phyloP scores from a whole-genome alignment of 192 early-diverging fungal species.

The Podila epigama region DNA sequence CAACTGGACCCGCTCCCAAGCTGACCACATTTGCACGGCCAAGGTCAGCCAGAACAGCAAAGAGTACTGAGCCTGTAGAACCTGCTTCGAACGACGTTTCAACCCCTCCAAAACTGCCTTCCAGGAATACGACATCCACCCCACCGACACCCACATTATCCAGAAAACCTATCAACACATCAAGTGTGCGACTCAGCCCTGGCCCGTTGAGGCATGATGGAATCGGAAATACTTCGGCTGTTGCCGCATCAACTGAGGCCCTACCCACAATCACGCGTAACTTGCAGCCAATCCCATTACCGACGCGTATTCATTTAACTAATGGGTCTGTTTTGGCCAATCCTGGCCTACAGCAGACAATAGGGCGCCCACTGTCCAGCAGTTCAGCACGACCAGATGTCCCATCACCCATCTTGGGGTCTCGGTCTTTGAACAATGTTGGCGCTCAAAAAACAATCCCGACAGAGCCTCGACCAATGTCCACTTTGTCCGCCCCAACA shows the following conservation, averaged over 20 bases:
- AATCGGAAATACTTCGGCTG: background rate
- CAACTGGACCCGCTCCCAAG: slow-evolving; percentile 29
- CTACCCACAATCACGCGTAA: slow-evolving; percentile 31
- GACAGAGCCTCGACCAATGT: background rate
- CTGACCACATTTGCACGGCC: slow-evolving; percentile 48
- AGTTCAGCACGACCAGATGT: background rate
- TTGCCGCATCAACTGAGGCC: too few species aligned
- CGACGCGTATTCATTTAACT: slow-evolving; percentile 10
- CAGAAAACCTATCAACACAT: slow-evolving; percentile 4
- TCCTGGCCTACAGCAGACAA: background rate
- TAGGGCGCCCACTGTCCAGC: background rate
- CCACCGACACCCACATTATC: background rate
- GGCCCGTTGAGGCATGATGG: background rate
- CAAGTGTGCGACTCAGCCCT: slow-evolving; percentile 33
- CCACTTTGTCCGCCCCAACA: slow-evolving; percentile 17
- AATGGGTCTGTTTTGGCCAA: background rate
- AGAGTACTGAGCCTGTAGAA: slow-evolving; percentile 4
- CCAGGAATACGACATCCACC: background rate
- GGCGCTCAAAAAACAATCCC: background rate
- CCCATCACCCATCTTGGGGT: too few species aligned
- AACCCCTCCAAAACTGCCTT: slow-evolving; percentile 30
- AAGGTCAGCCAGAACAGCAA: slow-evolving; percentile 51
- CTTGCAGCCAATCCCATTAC: slow-evolving; percentile 27
- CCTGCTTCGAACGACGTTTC: background rate
- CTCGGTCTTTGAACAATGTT: slow-evolving; percentile 22